Evolutionary conservation across 805 yeast genomes (phyloP), one percentile per base, ranked within the genome.

Genomic region (Pichia nanzhaoensis): DNA sequence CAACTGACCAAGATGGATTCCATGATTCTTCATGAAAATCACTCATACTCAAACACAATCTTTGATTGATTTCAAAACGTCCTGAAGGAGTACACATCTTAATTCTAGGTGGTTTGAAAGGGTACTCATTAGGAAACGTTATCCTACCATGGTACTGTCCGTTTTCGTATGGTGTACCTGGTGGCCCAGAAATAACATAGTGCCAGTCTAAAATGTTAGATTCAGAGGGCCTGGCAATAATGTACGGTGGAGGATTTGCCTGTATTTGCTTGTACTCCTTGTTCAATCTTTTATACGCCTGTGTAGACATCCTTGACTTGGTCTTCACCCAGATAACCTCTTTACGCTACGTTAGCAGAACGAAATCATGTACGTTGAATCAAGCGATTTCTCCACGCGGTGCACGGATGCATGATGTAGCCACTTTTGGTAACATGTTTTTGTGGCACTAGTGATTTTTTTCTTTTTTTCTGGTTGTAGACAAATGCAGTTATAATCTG

Each of bases 1-100:
- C 71, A 21, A 90, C 96, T 37, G 89, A 80, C 97, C 97, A 90
- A 6, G 95, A 88, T 1, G 98, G 97, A 62, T 90, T 89, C 98
- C 98, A 90, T 1, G 84, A 69, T 61, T 89, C 93, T 3, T 96
- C 96, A 56, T 90, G 98, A 63, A 79, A 90, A 65, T 90, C 97
- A 56, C 95, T 82, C 83, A 90, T 89, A n/a, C 90, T 80, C 40
- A 90, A 69, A 65, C 98, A 90, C 22, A 90, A 71, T 40, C 96
- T 69, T 3, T 88, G 80, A 60, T 86, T 86, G 46, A 88, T 75
- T 47, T 80, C 77, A 61, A 90, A 90, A 41, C 96, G 71, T 4
- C 96, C 97, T 55, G 82, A 84, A 5, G 97, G 96, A 0, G 97
- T 90, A 38, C 80, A 68, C 85, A 90, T 88, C 46, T 85, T 73